phyloP scores from a whole-genome alignment of 768 basidiomycete species.

The Calocybe gangraenosa region DNA sequence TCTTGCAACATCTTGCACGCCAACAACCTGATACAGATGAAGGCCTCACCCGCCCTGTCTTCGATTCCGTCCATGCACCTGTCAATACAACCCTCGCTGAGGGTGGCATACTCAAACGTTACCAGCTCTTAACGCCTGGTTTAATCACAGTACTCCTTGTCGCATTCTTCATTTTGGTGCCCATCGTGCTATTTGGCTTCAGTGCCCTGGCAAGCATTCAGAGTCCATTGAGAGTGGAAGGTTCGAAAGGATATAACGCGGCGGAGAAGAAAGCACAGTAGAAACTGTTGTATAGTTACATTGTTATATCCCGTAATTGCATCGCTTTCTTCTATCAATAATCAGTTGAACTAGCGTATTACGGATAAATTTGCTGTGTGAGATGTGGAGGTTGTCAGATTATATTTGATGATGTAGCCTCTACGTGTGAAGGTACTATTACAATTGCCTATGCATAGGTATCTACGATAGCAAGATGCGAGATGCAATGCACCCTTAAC shows the following conservation, averaged over 20 bases:
- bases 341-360: too few species aligned
- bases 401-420: too few species aligned
- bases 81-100: conserved; percentile 34
- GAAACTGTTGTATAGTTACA: not conserved
- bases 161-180: conserved; percentile 62
- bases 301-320: too few species aligned
- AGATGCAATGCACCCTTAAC: not conserved
- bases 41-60: conserved; percentile 10
- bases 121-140: conserved; percentile 75
- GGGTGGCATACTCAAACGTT: conserved; percentile 65
- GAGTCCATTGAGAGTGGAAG: conserved; percentile 57
- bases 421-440: too few species aligned
- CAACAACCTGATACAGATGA: conserved; percentile 6
- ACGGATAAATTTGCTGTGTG: too few species aligned
- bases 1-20: conserved; percentile 23
- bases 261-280: conserved; percentile 77
- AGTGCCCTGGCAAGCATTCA: conserved; percentile 71
- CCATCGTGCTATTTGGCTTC: conserved; percentile 61
- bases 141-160: conserved; percentile 66
- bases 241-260: conserved; percentile 63
- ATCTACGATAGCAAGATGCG: not conserved
- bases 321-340: too few species aligned
- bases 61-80: conserved; percentile 14
- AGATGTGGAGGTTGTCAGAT: too few species aligned
- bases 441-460: too few species aligned